phyloP scores from a whole-genome alignment of 1,139 yeast species.

The Debaryomycetaceae sp. region DNA sequence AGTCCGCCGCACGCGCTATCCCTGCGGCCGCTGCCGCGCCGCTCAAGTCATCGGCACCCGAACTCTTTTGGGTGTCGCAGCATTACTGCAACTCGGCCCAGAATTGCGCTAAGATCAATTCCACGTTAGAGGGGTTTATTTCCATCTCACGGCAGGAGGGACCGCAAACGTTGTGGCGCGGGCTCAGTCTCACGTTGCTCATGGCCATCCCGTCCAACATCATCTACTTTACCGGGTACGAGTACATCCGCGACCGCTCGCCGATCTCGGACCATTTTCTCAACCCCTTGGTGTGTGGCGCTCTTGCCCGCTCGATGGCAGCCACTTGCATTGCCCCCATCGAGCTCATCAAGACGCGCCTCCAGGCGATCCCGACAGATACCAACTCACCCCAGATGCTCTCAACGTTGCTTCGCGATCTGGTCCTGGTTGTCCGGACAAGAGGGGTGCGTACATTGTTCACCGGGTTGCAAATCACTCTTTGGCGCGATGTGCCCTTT shows the following conservation, averaged over 20 bases:
- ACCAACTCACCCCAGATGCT: slow-evolving; percentile 32
- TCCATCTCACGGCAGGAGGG: slow-evolving; percentile 75
- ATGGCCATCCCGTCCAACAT: slow-evolving; percentile 95
- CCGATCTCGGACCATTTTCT: slow-evolving; percentile 49
- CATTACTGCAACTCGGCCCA: slow-evolving; percentile 33
- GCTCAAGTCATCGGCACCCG: slow-evolving; percentile 12
- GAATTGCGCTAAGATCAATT: slow-evolving; percentile 33
- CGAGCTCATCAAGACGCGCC: slow-evolving; percentile 80
- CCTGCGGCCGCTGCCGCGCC: slow-evolving; percentile 4
- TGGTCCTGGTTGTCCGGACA: slow-evolving; percentile 45
- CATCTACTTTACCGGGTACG: slow-evolving; percentile 93
- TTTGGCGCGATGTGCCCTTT: slow-evolving; percentile 98
- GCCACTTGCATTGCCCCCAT: slow-evolving; percentile 86
- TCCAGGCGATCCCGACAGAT: slow-evolving; percentile 73
- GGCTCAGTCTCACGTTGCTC: slow-evolving; percentile 71
- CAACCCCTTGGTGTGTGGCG: slow-evolving; percentile 84
- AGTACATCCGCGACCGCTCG: slow-evolving; percentile 70
- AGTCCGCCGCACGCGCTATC: slow-evolving; percentile 9
- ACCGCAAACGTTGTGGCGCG: slow-evolving; percentile 76
- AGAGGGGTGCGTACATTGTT: slow-evolving; percentile 68
- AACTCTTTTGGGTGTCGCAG: slow-evolving; percentile 40
- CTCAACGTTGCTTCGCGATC: slow-evolving; percentile 51
- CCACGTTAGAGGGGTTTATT: slow-evolving; percentile 71
- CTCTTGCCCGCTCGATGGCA: slow-evolving; percentile 75
- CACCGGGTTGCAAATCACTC: slow-evolving; percentile 79